Evolutionary conservation across 108 stramenopile species (phyloP), one percentile per base, ranked within the genome.

Genomic region (Cylindrotheca fusiformis): DNA sequence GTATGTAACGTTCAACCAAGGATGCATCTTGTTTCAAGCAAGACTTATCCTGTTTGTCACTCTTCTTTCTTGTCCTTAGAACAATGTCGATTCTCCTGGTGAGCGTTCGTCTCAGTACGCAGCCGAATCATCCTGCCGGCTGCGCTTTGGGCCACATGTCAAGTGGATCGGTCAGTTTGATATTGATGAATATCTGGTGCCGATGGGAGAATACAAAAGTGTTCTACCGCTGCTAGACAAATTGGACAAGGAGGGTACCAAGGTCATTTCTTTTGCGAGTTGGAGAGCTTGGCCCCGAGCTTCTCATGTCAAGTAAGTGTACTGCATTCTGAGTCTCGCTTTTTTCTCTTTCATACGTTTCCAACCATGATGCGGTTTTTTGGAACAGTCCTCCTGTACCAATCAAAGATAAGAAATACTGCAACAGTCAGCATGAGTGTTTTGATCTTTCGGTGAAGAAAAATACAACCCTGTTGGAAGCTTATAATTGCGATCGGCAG

Each of bases 81-180:
- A 84, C 55, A 63, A 63, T 57, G 69, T 60, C 1, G 59, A 67
- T 50, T 53, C 68, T 47, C 44, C 53, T 1, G 93, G 93, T 14
- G 93, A 94, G 67, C 75, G 93, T 48, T 81, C 79, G 23, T 86
- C 84, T 25, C 93, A 94, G 50, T 94, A 94, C 68, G 90, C 93
- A 10, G 93, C 93, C 1, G 90, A 91, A 51, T 72, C 78, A 22
- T 86, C 85, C 8, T 94, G 93, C 64, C 81, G 88, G 20, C 63
- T 91, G 55, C 75, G 90, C 57, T 94, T 94, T 71, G 90, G 93
- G 36, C 58, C 84, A 1, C 88, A 94, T 60, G 71, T 81, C 6
- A 71, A 87, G 25, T 94, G 93, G 93, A 76, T 94, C 19, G 89
- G 74, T 1, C 79, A 80, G n/a, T 89, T 91, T 59, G 93, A 91